Evolutionary conservation across 2,329 filamentous ascomycete genomes (phyloP), one percentile per base, ranked within the genome.

Genomic region (Aspergillus ibericus): DNA sequence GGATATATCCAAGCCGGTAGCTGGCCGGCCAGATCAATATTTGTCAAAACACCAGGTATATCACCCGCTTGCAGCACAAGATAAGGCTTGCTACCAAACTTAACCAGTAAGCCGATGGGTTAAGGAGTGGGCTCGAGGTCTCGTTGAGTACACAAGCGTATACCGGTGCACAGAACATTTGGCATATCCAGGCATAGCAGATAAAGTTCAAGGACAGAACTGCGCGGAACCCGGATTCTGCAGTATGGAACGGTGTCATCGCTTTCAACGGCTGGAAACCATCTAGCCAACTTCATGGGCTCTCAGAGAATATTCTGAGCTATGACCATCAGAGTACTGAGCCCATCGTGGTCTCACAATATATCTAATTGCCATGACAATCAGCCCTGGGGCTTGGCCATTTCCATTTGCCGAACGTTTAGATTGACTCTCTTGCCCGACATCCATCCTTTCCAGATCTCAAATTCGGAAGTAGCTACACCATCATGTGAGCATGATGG

Each of bases 401-500:
- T 15, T 40, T 16, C 49, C 89, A 97, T 96, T 76, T 98, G 93
- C 62, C 93, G 83, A 9, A 97, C 90, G 73, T 98, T 98, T 49
- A 98, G 72, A 72, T 98, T 98, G 68, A 98, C 86, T 62, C 93
- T 83, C 77, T 97, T 97, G 49, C 85, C 86, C 61, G 78, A 79
- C 90, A 98, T 93, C 93, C 93, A 98, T 1, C 90, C 91, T 65
- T 81, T 84, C 91, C 92, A 97, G 40, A 81, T 80, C 52, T 85
- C 81, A 69, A 84, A 92, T 44, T 75, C 80, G 5, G 63, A 59
- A 16, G 64, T 59, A 32, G 65, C 60, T 22, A 64, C 67, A 77
- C 72, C 78, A 42, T 72, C 78, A 48, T 81, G 80, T 0, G 44
- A 60, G 32, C 51, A 59, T 9, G 74, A 80, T 8, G 93, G 93